Percentiles rank a stretch among this genome's conserved stretches.
phyloP scores from a whole-genome alignment of 2,329 filamentous ascomycete genomes.

The Diaporthe humulicola region DNA sequence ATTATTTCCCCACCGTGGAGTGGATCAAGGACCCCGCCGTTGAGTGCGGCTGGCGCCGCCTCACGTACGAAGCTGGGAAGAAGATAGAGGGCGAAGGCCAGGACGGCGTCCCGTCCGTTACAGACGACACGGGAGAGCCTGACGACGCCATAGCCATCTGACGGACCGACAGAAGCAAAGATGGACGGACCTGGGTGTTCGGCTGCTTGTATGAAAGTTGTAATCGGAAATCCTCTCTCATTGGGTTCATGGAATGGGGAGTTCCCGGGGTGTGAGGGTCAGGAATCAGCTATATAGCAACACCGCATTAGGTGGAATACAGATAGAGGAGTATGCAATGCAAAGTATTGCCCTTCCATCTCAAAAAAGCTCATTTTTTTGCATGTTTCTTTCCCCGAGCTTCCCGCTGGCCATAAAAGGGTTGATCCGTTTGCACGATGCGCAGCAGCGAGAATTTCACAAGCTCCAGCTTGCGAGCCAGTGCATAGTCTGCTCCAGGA shows the following conservation, averaged over 20 bases:
- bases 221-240: conserved; percentile 12
- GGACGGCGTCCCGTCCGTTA: conserved; percentile 36
- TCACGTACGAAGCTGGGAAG: conserved; percentile 41
- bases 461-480: neutral
- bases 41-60: conserved; percentile 38
- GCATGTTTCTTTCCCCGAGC: neutral
- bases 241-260: neutral
- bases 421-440: too few species aligned
- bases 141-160: conserved; percentile 33
- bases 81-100: conserved; percentile 39
- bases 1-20: conserved; percentile 85
- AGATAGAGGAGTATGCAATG: neutral
- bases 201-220: conserved; percentile 21
- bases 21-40: conserved; percentile 65
- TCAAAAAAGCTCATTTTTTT: neutral
- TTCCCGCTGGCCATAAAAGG: neutral
- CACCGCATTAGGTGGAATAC: neutral
- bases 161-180: neutral
- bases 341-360: neutral
- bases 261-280: neutral
- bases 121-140: conserved; percentile 38
- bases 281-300: conserved; percentile 13
- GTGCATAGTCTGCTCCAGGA: neutral
- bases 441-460: neutral
- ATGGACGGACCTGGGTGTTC: neutral